Evolutionary conservation across 169 alveolate genomes (phyloP), one percentile per base, ranked within the genome.

Genomic region (Eimeria acervulina): DNA sequence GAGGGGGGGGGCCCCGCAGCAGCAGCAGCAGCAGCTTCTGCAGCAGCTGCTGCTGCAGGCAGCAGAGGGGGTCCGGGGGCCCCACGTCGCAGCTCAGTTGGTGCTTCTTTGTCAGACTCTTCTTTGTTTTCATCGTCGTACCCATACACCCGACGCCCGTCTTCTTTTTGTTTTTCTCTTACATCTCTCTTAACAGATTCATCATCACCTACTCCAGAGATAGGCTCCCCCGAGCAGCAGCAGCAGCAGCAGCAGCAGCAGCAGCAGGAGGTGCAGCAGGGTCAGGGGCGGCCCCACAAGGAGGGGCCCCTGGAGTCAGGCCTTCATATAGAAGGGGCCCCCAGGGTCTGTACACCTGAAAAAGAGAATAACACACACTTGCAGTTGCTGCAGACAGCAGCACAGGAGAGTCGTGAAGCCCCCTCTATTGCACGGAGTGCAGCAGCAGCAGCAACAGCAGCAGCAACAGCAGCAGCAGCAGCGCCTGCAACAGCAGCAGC

Each of bases 251-350:
- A 47, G 55, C 55, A 47, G 55, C 55, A 47, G 55, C 55, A 47
- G 55, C 55, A 47, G 12, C 19, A 47, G 55, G 55, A 47, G 12
- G 19, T 7, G 55, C 55, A 47, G 55, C 55, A 47, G 55, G 19
- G 12, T 5, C 55, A n/a, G 74, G 74, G n/a, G 74, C 31, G 52
- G 21, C 44, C 83, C 83, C 47, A 19, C 83, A 72, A 28, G 7
- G 47, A 72, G 42, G 83, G 83, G 83, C 83, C 83, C 21, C 55
- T n/a, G n/a, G n/a, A n/a, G n/a, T n/a, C n/a, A n/a, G n/a, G n/a
- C n/a, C n/a, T n/a, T n/a, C n/a, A n/a, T n/a, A n/a, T n/a, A n/a
- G n/a, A n/a, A n/a, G n/a, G n/a, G n/a, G n/a, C n/a, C n/a, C n/a
- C n/a, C n/a, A n/a, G n/a, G n/a, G n/a, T n/a, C n/a, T n/a, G n/a